Conservation (phyloP, 2,329 filamentous ascomycete genomes). For the Diaporthe batatas region DNA sequence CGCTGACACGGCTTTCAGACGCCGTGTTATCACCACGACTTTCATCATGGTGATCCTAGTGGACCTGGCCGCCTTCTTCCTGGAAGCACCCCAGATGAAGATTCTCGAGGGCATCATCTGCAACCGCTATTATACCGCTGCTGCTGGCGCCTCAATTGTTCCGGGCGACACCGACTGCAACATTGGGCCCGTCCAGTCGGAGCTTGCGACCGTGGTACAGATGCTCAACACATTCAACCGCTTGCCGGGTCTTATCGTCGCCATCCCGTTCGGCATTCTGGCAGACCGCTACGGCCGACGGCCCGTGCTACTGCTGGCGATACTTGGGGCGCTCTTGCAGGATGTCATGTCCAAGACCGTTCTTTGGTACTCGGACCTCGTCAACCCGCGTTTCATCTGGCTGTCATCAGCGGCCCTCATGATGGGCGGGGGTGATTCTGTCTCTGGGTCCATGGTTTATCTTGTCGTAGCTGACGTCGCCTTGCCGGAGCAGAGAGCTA, state of each 20-base stretch:
- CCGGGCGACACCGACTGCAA: neutral
- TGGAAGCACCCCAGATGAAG: slow-evolving; percentile 19
- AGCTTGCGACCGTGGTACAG: slow-evolving; percentile 31
- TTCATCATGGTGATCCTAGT: slow-evolving; percentile 26
- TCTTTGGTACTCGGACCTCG: slow-evolving; percentile 5
- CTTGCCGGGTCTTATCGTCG: slow-evolving; percentile 15
- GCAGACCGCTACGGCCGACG: slow-evolving; percentile 27
- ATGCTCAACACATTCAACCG: slow-evolving; percentile 33
- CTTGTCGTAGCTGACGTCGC: slow-evolving; percentile 20
- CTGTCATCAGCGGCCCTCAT: slow-evolving; percentile 14
- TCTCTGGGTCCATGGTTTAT: slow-evolving; percentile 19
- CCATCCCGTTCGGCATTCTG: slow-evolving; percentile 23
- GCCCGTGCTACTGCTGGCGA: slow-evolving; percentile 11
- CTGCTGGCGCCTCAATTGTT: neutral
- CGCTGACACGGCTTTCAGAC: neutral
- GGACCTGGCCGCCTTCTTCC: slow-evolving; percentile 23
- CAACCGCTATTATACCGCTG: neutral
- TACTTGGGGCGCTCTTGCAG: slow-evolving; percentile 20
- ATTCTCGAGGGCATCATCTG: slow-evolving; percentile 26
- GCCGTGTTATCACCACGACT: slow-evolving; percentile 19
- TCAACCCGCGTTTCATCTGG: slow-evolving; percentile 21
- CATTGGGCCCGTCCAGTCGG: slow-evolving; percentile 7
- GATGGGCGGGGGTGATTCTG: slow-evolving; percentile 4
- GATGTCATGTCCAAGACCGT: slow-evolving; percentile 26
- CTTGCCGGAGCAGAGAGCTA: slow-evolving; percentile 12